Base-by-base conservation (phyloP, 805 yeast species). In the Blastobotrys terrestris region DNA sequence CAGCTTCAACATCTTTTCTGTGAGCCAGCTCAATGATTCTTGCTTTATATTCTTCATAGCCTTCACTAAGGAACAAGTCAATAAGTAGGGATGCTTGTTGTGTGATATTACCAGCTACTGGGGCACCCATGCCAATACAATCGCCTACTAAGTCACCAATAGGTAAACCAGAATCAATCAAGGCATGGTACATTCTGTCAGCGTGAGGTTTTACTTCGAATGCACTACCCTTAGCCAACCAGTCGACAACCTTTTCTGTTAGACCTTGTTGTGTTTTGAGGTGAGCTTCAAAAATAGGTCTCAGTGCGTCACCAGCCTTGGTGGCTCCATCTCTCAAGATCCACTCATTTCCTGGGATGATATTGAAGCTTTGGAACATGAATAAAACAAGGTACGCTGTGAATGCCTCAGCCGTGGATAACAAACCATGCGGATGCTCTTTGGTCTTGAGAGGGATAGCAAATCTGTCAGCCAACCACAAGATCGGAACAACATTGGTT, bases 311-410 rank as follows among this genome's bases (percentile, higher is more conserved):
- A 13, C 46, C 46, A 11, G 46, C 46, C 14, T 44, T 20, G 5
- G 21, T 19, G 6, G 46, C 46, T 3, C 46, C 46, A 44, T 44
- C 46, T 20, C 46, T 44, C 31, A 44, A 20, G 5, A 44, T 6
- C 46, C 46, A 44, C 15, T 44, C 46, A 22, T 44, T 44, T 11
- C 35, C 31, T 14, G 46, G 46, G 21, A 44, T 44, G 31, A 44
- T 44, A n/a, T 44, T 44, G 46, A 44, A 44, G 31, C 46, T 44
- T 22, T 44, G 46, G 46, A 44, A 44, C 46, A 44, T 44, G 46
- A 44, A 44, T 13, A 44, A n/a, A 3, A 44, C 46, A 22, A 44
- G 46, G 16, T 44, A 44, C 7, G 46, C 46, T 6, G 46, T 44
- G 16, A 44, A 44, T 3, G 46, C 46, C 31, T 44, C 46, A 6